These are phyloP conservation scores for Metschnikowia picachoensis DNA, from an alignment of 805 yeast species.

Conservation along the genomic window DNA sequence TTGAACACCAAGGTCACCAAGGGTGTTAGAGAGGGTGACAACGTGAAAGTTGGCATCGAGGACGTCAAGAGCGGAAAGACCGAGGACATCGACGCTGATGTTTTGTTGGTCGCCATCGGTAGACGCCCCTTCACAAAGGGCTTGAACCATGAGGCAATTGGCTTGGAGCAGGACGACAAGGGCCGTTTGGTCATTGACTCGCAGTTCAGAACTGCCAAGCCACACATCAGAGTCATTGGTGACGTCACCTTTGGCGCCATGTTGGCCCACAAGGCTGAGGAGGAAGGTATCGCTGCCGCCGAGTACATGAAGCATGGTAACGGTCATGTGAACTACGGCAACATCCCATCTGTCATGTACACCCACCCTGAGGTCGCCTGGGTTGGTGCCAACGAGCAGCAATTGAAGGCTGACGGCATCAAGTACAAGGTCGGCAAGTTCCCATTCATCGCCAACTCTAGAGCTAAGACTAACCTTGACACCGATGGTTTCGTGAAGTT, in stretches of 20 bases:
- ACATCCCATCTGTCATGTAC: slow-evolving; percentile 98
- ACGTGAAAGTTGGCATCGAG: slow-evolving; percentile 84
- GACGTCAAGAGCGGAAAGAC: slow-evolving; percentile 81
- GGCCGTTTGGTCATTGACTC: slow-evolving; percentile 94
- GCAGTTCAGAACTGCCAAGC: slow-evolving; percentile 86
- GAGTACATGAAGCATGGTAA: slow-evolving; percentile 90
- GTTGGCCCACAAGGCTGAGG: slow-evolving; percentile 99
- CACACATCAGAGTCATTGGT: slow-evolving; percentile 96
- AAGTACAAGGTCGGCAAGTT: slow-evolving; percentile 93
- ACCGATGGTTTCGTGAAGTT: slow-evolving; percentile 97
- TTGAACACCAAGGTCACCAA: slow-evolving; percentile 85
- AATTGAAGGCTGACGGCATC: slow-evolving; percentile 88
- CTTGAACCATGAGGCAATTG: slow-evolving; percentile 81
- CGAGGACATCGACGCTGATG: slow-evolving; percentile 82
- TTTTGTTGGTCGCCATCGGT: slow-evolving; percentile 94
- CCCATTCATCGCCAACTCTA: slow-evolving; percentile 98
- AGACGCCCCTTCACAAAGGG: slow-evolving; percentile 97
- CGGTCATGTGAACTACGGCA: slow-evolving; percentile 97
- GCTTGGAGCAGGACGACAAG: slow-evolving; percentile 84
- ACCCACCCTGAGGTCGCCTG: slow-evolving; percentile 99
- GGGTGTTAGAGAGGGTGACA: slow-evolving; percentile 86
- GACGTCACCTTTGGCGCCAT: slow-evolving; percentile 98
- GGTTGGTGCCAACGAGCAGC: slow-evolving; percentile 97
- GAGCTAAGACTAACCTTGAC: slow-evolving; percentile 97
- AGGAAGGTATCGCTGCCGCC: slow-evolving; percentile 98